These are phyloP conservation scores for Dicorynia guianensis DNA, from an alignment of 306 rosid genomes.

Conservation along the genomic window DNA sequence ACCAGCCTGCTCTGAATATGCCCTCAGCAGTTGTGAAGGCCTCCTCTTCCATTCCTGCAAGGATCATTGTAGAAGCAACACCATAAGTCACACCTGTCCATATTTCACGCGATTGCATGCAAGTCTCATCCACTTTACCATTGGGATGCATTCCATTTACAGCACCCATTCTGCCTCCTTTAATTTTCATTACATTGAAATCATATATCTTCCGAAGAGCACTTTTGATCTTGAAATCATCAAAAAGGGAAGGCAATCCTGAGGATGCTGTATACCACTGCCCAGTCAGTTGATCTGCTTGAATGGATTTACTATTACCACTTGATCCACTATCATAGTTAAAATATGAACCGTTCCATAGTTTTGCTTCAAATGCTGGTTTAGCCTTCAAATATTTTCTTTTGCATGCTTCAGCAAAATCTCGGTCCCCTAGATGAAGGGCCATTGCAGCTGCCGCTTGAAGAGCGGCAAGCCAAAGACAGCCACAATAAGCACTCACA, in stretches of 20 bases:
- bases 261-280: conserved; percentile 99
- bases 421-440: conserved; percentile 71
- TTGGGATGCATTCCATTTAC: conserved; percentile 97
- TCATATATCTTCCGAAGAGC: conserved; percentile 81
- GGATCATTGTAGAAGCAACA: conserved; percentile 94
- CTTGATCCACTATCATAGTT: conserved; percentile 95
- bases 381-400: conserved; percentile 85
- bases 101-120: conserved; percentile 99
- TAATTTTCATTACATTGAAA: conserved; percentile 91
- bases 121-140: conserved; percentile 96
- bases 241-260: conserved; percentile 85
- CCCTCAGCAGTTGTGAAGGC: conserved; percentile 93
- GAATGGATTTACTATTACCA: conserved; percentile 90
- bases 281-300: conserved; percentile 98
- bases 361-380: conserved; percentile 79
- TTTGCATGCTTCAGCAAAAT: conserved; percentile 89
- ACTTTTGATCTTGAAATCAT: conserved; percentile 76
- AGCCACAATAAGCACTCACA: conserved; percentile 92
- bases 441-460: conserved; percentile 99
- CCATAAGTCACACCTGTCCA: conserved; percentile 97
- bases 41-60: conserved; percentile 92
- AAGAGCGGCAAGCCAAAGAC: conserved; percentile 97
- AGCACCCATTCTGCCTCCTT: conserved; percentile 97
- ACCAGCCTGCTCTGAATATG: conserved; percentile 91
- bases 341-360: conserved; percentile 98